Conservation (phyloP, 1,139 yeast species). For the Hansenula sp. region DNA sequence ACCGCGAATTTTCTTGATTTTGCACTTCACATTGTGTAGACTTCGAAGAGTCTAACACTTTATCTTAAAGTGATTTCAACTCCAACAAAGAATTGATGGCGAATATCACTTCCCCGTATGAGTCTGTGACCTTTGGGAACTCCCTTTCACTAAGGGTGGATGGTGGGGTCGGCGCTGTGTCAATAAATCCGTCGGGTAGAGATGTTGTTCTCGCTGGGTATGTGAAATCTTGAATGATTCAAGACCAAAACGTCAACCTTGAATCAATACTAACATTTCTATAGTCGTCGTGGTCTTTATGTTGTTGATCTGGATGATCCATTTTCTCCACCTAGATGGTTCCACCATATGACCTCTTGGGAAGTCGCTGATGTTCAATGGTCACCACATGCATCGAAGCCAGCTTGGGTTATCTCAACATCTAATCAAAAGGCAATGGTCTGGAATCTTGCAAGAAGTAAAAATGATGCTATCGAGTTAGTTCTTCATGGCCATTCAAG, state of each 20-base stretch:
- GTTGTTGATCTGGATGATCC: slow-evolving; percentile 95
- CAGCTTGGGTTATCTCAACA: slow-evolving; percentile 90
- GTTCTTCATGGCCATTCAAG: slow-evolving; percentile 86
- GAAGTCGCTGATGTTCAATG: slow-evolving; percentile 98
- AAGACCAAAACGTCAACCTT: too few species aligned
- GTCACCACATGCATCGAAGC: slow-evolving; percentile 85
- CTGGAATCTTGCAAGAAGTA: slow-evolving; percentile 83
- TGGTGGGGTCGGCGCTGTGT: slow-evolving; percentile 91
- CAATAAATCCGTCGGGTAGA: slow-evolving; percentile 87
- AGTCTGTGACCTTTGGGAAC: slow-evolving; percentile 64
- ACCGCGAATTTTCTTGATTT: too few species aligned
- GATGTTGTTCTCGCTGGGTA: slow-evolving; percentile 89
- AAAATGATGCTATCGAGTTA: slow-evolving; percentile 76
- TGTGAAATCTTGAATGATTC: slow-evolving; percentile 12
- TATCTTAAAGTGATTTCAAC: neutral
- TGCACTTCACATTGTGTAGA: too few species aligned
- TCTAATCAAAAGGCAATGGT: slow-evolving; percentile 92
- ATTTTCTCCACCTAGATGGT: slow-evolving; percentile 90
- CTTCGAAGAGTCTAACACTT: too few species aligned
- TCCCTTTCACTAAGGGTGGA: slow-evolving; percentile 83
- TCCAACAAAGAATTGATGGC: slow-evolving; percentile 5
- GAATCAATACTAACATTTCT: slow-evolving; percentile 2
- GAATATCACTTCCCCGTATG: slow-evolving; percentile 23
- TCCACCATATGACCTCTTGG: slow-evolving; percentile 92
- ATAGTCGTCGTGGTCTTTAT: slow-evolving; percentile 70